A percentile compares a stretch with the other conserved stretches of the same genome.
Evolutionary conservation across 306 rosid genomes (phyloP).

Genomic region (Medicago truncatula): DNA sequence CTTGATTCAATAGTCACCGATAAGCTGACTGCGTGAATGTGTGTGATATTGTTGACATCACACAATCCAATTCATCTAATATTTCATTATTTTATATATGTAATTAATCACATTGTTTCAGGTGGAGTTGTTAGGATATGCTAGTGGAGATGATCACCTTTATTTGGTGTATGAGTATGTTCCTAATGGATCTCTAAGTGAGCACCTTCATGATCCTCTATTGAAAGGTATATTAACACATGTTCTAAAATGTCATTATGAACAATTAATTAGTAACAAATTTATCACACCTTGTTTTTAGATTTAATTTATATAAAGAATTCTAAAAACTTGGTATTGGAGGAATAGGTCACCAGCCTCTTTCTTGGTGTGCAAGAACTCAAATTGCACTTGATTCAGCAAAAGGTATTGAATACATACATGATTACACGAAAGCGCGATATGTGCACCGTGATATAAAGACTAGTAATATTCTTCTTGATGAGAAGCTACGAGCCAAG

Average conservation of each 20-base stretch:
- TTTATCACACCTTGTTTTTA: not conserved
- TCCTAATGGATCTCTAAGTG: conserved; percentile 76
- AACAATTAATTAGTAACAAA: not conserved
- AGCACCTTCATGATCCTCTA: conserved; percentile 80
- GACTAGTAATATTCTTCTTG: conserved; percentile 84
- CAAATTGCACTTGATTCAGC: conserved; percentile 87
- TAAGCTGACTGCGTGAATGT: not conserved
- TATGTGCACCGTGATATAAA: conserved; percentile 89
- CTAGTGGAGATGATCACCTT: conserved; percentile 88
- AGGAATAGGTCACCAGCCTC: conserved; percentile 71
- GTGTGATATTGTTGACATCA: not conserved
- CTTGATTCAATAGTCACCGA: not conserved
- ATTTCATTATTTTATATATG: not conserved
- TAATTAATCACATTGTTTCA: conserved; percentile 45
- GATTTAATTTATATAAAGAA: not conserved
- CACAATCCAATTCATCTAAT: not conserved
- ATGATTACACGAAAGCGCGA: conserved; percentile 75
- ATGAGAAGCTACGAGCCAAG: conserved; percentile 76
- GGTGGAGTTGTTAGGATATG: conserved; percentile 86
- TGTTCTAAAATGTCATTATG: conserved; percentile 13
- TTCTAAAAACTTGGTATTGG: conserved; percentile 33
- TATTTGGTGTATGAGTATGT: conserved; percentile 82
- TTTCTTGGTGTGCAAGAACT: conserved; percentile 82
- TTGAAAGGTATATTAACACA: conserved; percentile 60
- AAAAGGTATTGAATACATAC: conserved; percentile 89